These are phyloP conservation scores for Pinus taeda DNA, from an alignment of 75 land plant species.

Conservation along the genomic window DNA sequence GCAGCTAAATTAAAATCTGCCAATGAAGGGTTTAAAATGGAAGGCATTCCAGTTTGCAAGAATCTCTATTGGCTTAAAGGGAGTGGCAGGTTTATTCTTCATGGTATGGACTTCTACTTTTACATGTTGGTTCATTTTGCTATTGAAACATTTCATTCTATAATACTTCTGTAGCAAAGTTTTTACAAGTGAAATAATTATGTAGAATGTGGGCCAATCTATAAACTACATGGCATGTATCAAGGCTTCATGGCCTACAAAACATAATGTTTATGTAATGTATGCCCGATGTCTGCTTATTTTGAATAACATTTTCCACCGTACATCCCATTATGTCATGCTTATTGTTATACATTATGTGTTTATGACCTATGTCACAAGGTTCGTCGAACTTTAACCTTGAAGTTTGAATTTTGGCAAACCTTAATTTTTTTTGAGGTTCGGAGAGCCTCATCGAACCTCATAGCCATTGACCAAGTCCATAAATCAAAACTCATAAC, in stretches of 20 bases:
- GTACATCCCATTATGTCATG: no score
- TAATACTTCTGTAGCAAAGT: background rate
- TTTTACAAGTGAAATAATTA: background rate
- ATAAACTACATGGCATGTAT: background rate
- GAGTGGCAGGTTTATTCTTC: conserved; percentile 78
- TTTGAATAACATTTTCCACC: background rate
- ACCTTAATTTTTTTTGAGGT: no score
- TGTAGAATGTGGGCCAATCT: background rate
- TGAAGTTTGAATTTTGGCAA: no score
- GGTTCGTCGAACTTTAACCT: no score
- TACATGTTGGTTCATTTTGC: background rate
- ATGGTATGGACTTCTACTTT: conserved; percentile 37
- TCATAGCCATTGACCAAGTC: no score
- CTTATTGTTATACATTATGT: no score
- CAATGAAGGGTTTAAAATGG: conserved; percentile 66
- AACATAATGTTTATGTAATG: background rate
- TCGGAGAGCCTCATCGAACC: no score
- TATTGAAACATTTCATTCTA: background rate
- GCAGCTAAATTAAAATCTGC: conserved; percentile 37
- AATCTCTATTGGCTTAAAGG: conserved; percentile 90
- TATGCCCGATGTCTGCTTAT: background rate
- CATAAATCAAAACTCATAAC: no score
- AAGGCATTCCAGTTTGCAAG: conserved; percentile 63
- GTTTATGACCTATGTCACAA: no score
- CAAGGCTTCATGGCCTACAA: background rate